Percentiles rank a stretch among this genome's conserved stretches.
phyloP scores from a whole-genome alignment of 768 basidiomycete species.

The Agaricus blazei region DNA sequence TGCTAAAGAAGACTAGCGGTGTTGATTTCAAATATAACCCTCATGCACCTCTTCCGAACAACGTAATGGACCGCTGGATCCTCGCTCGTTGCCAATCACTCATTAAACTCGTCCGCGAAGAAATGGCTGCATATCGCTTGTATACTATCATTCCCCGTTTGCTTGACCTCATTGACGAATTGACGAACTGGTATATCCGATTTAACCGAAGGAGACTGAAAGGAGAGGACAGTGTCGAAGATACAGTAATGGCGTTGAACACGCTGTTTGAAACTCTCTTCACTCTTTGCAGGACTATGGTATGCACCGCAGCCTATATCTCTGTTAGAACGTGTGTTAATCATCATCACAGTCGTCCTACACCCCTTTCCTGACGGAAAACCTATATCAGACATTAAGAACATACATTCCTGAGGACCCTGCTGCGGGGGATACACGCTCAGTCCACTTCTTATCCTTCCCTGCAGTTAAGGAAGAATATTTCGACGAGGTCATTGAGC shows the following conservation, averaged over 20 bases:
- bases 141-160: slow-evolving; percentile 97
- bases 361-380: slow-evolving; percentile 97
- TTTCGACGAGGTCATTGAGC: slow-evolving; percentile 89
- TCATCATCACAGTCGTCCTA: slow-evolving; percentile 74
- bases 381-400: slow-evolving; percentile 86
- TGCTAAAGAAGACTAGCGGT: slow-evolving; percentile 77
- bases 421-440: slow-evolving; percentile 72
- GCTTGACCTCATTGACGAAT: slow-evolving; percentile 87
- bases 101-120: slow-evolving; percentile 84
- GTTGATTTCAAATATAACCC: slow-evolving; percentile 82
- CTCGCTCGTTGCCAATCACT: slow-evolving; percentile 97
- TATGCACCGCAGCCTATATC: slow-evolving; percentile 24
- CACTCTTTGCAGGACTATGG: slow-evolving; percentile 94
- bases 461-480: slow-evolving; percentile 92
- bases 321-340: not conserved
- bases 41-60: slow-evolving; percentile 76
- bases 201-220: slow-evolving; percentile 96
- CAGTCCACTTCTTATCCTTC: slow-evolving; percentile 93
- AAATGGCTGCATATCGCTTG: slow-evolving; percentile 96
- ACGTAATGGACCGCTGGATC: slow-evolving; percentile 99
- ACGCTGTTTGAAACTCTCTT: slow-evolving; percentile 94
- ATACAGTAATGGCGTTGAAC: slow-evolving; percentile 84
- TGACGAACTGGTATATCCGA: slow-evolving; percentile 99
- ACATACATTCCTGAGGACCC: slow-evolving; percentile 80
- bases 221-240: slow-evolving; percentile 88